These are phyloP conservation scores for Solanum chacoense DNA, from an alignment of 305 asterid species.

Conservation along the genomic window DNA sequence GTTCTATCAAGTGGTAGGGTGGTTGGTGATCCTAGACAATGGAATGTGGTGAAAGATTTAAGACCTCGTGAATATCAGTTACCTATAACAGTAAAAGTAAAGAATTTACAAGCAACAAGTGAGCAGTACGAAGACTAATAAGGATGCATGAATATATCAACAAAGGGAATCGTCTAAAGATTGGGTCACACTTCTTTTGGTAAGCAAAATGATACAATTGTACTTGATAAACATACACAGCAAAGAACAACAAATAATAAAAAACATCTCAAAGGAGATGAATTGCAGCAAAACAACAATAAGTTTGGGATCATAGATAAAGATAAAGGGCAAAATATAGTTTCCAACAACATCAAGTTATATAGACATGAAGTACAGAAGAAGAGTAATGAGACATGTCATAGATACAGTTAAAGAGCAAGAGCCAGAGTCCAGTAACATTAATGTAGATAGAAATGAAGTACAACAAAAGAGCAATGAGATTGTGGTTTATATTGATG, in stretches of 20 bases:
- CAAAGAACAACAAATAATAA: background rate
- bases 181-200: background rate
- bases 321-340: background rate
- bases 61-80: background rate
- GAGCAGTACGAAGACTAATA: background rate
- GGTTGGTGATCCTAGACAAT: background rate
- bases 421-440: background rate
- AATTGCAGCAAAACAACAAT: background rate
- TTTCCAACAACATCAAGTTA: background rate
- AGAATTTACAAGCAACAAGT: background rate
- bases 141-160: background rate
- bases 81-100: background rate
- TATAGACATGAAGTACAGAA: background rate
- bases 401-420: background rate
- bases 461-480: background rate
- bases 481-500: background rate
- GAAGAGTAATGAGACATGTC: background rate
- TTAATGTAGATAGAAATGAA: background rate
- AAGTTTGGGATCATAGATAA: background rate
- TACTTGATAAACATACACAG: background rate
- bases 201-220: background rate
- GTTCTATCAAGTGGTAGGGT: background rate
- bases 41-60: background rate
- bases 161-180: background rate
- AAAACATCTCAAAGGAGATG: background rate